A percentile compares a stretch with the other conserved stretches of the same genome.
Conservation (phyloP, 192 early-diverging fungal genomes). For the Geosiphon pyriformis region DNA sequence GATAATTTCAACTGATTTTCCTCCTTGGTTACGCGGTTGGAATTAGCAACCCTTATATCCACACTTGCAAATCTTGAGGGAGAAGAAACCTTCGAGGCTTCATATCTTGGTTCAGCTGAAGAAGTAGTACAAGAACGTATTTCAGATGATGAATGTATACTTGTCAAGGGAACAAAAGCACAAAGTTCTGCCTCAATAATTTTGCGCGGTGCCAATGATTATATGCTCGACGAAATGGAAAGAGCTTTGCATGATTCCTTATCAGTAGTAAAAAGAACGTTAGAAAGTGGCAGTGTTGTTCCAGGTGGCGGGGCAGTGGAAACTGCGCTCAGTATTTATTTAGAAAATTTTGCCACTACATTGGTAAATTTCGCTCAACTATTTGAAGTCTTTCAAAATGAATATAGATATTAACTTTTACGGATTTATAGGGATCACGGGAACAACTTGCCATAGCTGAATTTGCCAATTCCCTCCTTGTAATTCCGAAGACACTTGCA, state of each 20-base stretch:
- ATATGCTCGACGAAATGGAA: conserved; percentile 99
- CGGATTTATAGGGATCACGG: conserved; percentile 71
- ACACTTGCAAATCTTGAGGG: conserved; percentile 97
- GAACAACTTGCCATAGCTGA: conserved; percentile 98
- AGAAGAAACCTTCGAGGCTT: conserved; percentile 92
- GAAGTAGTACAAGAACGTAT: conserved; percentile 97
- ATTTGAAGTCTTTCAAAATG: too few relatives aligned
- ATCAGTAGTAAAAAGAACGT: conserved; percentile 93
- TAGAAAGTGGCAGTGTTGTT: conserved; percentile 93
- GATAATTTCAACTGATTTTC: background rate
- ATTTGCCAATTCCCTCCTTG: conserved; percentile 89
- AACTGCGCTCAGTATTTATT: conserved; percentile 89
- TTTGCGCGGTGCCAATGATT: conserved; percentile 98
- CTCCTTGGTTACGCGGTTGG: background rate
- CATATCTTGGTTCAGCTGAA: conserved; percentile 86
- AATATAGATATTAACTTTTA: too few relatives aligned
- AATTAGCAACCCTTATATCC: conserved; percentile 78
- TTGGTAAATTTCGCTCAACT: conserved; percentile 54
- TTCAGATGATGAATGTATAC: conserved; percentile 95
- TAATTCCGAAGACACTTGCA: conserved; percentile 96
- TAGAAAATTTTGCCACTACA: conserved; percentile 98
- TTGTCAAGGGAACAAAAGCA: conserved; percentile 87
- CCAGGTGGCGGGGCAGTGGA: conserved; percentile 98
- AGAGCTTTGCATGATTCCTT: conserved; percentile 91
- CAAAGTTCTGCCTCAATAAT: conserved; percentile 89